Evolutionary conservation across 2,329 filamentous ascomycete genomes (phyloP).

Genomic region (Dactylellina drechsleri): DNA sequence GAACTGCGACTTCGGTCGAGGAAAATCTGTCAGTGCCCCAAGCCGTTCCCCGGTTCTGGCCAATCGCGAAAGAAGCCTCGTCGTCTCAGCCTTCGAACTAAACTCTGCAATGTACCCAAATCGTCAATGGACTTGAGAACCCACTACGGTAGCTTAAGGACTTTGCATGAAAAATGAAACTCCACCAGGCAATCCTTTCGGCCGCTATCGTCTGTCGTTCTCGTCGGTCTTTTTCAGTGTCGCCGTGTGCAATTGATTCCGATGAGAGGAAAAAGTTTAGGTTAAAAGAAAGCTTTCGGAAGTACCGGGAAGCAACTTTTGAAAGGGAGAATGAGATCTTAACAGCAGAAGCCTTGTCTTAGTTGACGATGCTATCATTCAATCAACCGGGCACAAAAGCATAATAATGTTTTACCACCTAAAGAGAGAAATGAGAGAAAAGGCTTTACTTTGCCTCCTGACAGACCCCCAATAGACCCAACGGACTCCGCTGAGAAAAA

Average conservation of each 20-base stretch:
- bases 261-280: constrained; percentile 10
- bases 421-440: constrained; percentile 3
- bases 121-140: constrained; percentile 18
- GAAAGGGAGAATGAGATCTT: neutral
- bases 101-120: constrained; percentile 31
- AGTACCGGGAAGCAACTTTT: constrained; percentile 24
- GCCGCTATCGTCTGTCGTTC: neutral
- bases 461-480: neutral
- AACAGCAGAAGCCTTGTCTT: constrained; percentile 22
- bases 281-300: constrained; percentile 16
- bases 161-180: constrained; percentile 34
- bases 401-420: constrained; percentile 5
- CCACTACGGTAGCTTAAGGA: constrained; percentile 43
- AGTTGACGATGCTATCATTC: constrained; percentile 36
- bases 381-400: constrained; percentile 26
- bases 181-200: neutral
- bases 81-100: constrained; percentile 49
- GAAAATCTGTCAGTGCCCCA: constrained; percentile 42
- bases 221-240: neutral
- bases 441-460: constrained; percentile 23
- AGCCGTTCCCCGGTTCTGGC: constrained; percentile 43
- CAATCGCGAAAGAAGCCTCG: constrained; percentile 37
- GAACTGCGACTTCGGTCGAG: constrained; percentile 7
- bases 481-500: neutral
- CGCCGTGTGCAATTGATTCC: constrained; percentile 24